A percentile compares a stretch with the other conserved stretches of the same genome.
These are phyloP conservation scores for Dissophora globulifera DNA, from an alignment of 192 early-diverging fungal genomes.

Conservation along the genomic window DNA sequence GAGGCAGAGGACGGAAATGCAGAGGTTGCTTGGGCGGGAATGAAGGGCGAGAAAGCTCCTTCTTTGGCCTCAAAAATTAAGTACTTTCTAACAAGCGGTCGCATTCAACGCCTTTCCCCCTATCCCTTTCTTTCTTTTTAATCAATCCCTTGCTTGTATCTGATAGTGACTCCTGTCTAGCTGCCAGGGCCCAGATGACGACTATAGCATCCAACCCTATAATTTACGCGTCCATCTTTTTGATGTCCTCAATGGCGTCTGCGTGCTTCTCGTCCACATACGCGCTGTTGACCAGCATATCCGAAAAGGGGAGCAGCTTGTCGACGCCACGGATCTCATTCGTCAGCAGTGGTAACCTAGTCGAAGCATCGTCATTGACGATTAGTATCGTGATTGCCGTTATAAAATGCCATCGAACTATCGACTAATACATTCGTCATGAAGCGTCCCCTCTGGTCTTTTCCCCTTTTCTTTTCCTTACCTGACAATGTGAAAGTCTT, in stretches of 20 bases:
- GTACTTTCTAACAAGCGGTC: too few species aligned
- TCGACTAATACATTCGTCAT: too few species aligned
- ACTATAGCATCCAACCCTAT: too few species aligned
- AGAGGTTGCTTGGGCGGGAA: too few species aligned
- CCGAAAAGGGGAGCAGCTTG: constrained; percentile 90
- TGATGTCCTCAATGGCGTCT: constrained; percentile 39
- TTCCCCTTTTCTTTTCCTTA: not conserved
- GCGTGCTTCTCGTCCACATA: constrained; percentile 49
- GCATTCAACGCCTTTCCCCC: too few species aligned
- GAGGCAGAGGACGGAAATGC: too few species aligned
- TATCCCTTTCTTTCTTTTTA: too few species aligned
- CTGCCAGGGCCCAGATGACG: too few species aligned
- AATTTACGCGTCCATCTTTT: not conserved
- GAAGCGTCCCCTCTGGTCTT: not conserved
- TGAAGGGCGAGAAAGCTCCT: too few species aligned
- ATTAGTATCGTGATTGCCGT: not conserved
- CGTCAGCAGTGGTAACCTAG: constrained; percentile 92
- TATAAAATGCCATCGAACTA: not conserved
- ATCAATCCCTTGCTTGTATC: too few species aligned
- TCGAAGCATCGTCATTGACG: not conserved
- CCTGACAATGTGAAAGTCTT: constrained; percentile 92
- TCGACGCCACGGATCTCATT: constrained; percentile 96
- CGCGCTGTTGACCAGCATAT: constrained; percentile 82
- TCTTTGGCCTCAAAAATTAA: too few species aligned
- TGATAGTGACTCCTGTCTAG: too few species aligned